Conservation (phyloP, 1,284 basidiomycete species). For the Schizophyllum amplum region DNA sequence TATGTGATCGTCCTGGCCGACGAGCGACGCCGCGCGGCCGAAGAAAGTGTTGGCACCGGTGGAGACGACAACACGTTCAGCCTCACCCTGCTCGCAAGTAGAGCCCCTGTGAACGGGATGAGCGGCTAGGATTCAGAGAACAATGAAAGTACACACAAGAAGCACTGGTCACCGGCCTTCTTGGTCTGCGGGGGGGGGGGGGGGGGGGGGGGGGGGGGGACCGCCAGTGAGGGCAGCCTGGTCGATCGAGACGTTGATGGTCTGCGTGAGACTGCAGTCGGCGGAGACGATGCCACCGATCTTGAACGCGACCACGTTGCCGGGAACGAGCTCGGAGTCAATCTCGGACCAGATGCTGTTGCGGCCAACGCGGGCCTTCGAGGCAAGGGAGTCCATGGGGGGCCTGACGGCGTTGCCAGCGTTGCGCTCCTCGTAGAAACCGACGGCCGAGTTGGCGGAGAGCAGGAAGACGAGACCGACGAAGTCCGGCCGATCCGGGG, state of each 20-base stretch:
- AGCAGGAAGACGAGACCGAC: constrained; percentile 91
- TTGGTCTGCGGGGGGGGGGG: too few relatives aligned
- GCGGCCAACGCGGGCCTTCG: constrained; percentile 91
- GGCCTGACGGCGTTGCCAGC: constrained; percentile 99
- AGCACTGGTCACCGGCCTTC: constrained; percentile 91
- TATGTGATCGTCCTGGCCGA: constrained; percentile 93
- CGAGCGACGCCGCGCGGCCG: constrained; percentile 90
- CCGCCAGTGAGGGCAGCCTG: constrained; percentile 96
- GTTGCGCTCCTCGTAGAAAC: constrained; percentile 96
- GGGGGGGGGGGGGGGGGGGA: constrained; percentile 89
- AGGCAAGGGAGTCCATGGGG: constrained; percentile 97
- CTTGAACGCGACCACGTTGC: constrained; percentile 94
- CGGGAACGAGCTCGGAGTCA: constrained; percentile 86
- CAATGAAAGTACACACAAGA: constrained; percentile 60
- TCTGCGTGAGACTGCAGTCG: constrained; percentile 91
- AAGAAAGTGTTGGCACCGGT: constrained; percentile 96
- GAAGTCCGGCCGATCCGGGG: constrained; percentile 97
- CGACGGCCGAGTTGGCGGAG: constrained; percentile 93
- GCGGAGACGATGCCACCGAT: constrained; percentile 96
- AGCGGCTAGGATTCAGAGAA: constrained; percentile 8
- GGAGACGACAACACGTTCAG: constrained; percentile 94
- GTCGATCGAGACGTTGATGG: constrained; percentile 94
- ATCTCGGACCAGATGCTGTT: constrained; percentile 80
- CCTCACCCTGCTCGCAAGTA: constrained; percentile 96
- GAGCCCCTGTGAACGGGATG: constrained; percentile 55